Base-by-base conservation (phyloP, 768 basidiomycete species). In the Hysterangium stoloniferum region DNA sequence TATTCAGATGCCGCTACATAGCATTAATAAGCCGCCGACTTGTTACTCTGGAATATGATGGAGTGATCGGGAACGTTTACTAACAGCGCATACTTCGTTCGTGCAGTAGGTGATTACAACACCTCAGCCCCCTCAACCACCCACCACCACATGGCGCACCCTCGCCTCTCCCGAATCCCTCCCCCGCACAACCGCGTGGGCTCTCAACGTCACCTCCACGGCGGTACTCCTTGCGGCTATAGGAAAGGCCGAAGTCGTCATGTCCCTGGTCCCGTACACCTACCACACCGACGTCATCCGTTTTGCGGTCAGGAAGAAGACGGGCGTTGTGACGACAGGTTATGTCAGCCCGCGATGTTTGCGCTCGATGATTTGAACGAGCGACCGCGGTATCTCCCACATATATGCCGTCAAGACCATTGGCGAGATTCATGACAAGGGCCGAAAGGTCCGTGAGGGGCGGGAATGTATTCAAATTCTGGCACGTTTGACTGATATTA, bases 231-330 rank as follows among this genome's bases (percentile, higher is more conserved):
- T 94, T 59, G 75, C 74, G 15, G 82, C 82, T 41, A 77, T 99
- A 50, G 86, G 86, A 19, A 81, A 78, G 40, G 84, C 89, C 65
- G 92, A 98, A 66, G 78, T 97, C 44, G 91, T 98, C 65, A 88
- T 98, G 63, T 94, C 91, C 6, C 80, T 99, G 62, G 94, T 99
- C 57, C 96, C 96, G 0, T 98, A 98, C 75, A 90, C 82, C 48
- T 73, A 82, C 73, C 96, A 98, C 65, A 80, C 82, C 15, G 72
- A 74, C 25, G 91, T 99, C 62, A 94, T 98, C 71, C 82, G 87
- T 66, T 85, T 91, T 8, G 91, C 90, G 36, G 87, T 94, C 74
- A 82, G 80, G 67, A 70, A 79, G 61, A 93, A 90, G 72, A 91
- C 86, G 27, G 73, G 96, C 64, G 93, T 97, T 31, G 91, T 99